Percentiles rank a stretch among this genome's conserved stretches.
These are phyloP conservation scores for Trichoderma sp. DNA, from an alignment of 2,329 filamentous ascomycete genomes.

Conservation along the genomic window DNA sequence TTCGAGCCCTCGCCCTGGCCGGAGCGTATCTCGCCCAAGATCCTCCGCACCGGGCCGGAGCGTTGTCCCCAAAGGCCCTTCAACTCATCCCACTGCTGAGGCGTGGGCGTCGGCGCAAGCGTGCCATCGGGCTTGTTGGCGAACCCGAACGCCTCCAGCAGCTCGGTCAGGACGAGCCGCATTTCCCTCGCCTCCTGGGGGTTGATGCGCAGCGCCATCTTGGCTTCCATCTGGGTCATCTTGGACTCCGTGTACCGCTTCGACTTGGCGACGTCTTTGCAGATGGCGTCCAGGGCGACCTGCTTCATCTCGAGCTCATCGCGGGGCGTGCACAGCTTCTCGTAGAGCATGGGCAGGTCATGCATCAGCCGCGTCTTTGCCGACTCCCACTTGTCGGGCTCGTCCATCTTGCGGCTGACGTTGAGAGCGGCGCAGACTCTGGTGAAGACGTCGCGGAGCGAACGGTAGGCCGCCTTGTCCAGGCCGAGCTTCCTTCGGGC, in stretches of 20 bases:
- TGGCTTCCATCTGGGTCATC: slow-evolving; percentile 76
- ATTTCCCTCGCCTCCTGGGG: slow-evolving; percentile 58
- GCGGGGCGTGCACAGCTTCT: slow-evolving; percentile 60
- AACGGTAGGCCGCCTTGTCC: slow-evolving; percentile 63
- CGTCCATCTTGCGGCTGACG: slow-evolving; percentile 77
- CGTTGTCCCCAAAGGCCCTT: slow-evolving; percentile 68
- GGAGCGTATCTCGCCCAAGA: slow-evolving; percentile 53
- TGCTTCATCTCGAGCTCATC: slow-evolving; percentile 63
- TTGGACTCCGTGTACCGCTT: slow-evolving; percentile 65
- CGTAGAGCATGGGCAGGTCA: slow-evolving; percentile 64
- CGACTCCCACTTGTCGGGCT: slow-evolving; percentile 72
- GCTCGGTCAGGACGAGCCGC: slow-evolving; percentile 66
- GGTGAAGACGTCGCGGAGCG: slow-evolving; percentile 68
- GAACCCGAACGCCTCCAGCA: slow-evolving; percentile 67
- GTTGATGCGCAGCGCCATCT: slow-evolving; percentile 57
- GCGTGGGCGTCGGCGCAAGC: slow-evolving; percentile 66
- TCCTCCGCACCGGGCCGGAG: slow-evolving; percentile 57
- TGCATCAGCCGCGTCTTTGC: slow-evolving; percentile 68
- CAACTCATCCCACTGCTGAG: slow-evolving; percentile 70
- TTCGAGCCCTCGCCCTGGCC: slow-evolving; percentile 59
- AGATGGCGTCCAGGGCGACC: slow-evolving; percentile 76
- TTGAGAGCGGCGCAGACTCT: slow-evolving; percentile 67
- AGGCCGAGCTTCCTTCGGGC: slow-evolving; percentile 70
- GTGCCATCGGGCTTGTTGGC: slow-evolving; percentile 74
- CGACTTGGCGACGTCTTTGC: slow-evolving; percentile 78